Evolutionary conservation across 1,284 basidiomycete genomes (phyloP).

Genomic region (Sanguinoderma infundibulare): DNA sequence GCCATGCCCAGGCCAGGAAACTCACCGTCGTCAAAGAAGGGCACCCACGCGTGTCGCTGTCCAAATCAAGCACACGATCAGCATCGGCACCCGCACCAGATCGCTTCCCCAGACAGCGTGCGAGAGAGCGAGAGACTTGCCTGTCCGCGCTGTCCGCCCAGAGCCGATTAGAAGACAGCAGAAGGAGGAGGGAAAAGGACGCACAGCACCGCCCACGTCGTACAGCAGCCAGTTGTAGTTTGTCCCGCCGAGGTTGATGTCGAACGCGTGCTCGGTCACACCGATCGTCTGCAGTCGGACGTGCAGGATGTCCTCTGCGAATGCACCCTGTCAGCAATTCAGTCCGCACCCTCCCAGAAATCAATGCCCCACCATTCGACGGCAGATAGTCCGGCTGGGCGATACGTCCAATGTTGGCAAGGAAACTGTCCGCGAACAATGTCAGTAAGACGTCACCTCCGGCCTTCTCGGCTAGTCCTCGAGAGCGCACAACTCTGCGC

Average conservation of each 20-base stretch:
- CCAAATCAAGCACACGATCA: neutral
- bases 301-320: constrained; percentile 73
- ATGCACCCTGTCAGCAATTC: neutral
- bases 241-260: constrained; percentile 62
- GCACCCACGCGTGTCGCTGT: constrained; percentile 78
- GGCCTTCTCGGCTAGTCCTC: neutral
- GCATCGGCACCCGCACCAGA: constrained; percentile 4
- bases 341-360: neutral
- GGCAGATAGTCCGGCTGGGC: constrained; percentile 71
- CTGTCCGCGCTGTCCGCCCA: constrained; percentile 53
- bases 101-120: constrained; percentile 3
- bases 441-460: constrained; percentile 8
- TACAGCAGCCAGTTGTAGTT: constrained; percentile 76
- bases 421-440: constrained; percentile 52
- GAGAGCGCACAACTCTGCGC: neutral
- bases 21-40: constrained; percentile 82
- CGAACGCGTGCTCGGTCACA: constrained; percentile 75
- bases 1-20: constrained; percentile 19
- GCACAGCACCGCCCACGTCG: constrained; percentile 80
- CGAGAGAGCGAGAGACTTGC: constrained; percentile 36
- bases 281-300: constrained; percentile 80
- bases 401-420: constrained; percentile 68
- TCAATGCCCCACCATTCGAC: constrained; percentile 53
- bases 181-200: constrained; percentile 31
- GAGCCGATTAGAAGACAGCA: neutral